Conservation (phyloP, 208 protist genomes). For the Trypanosoma mega region DNA sequence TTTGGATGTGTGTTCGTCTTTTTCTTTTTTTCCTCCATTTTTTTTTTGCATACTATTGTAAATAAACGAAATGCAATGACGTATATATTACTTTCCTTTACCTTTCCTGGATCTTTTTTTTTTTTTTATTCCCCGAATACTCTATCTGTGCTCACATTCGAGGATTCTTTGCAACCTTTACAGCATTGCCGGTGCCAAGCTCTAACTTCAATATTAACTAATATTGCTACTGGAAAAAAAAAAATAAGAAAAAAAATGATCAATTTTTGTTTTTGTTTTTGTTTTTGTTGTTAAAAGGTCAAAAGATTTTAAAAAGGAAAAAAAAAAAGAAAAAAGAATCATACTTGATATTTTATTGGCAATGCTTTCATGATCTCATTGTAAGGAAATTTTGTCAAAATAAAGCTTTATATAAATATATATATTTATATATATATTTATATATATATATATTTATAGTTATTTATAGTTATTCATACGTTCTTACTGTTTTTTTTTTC, state of each 20-base stretch:
- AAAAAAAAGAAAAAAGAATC: conserved; percentile 6
- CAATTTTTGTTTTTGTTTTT: neutral
- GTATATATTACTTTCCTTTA: conserved; percentile 10
- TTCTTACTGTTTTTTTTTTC: conserved; percentile 28
- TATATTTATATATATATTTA: conserved; percentile 11
- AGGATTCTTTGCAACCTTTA: neutral
- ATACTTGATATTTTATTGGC: too few relatives aligned
- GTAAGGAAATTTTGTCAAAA: conserved; percentile 19
- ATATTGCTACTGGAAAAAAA: neutral
- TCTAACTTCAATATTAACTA: neutral
- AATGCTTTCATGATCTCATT: too few relatives aligned
- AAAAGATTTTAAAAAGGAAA: conserved; percentile 21
- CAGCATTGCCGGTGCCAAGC: neutral
- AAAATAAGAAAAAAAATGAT: neutral
- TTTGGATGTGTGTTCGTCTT: conserved; percentile 3
- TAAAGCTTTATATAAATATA: neutral
- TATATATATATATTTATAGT: conserved; percentile 17
- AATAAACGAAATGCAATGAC: neutral
- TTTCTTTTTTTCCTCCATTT: conserved; percentile 17
- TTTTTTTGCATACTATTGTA: conserved; percentile 20
- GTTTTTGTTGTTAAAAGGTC: neutral
- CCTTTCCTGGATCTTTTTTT: conserved; percentile 16
- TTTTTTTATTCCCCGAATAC: neutral
- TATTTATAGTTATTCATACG: conserved; percentile 20
- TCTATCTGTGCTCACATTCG: neutral